phyloP scores from a whole-genome alignment of 495 filamentous ascomycete genomes.

The Tuber umbilicatum region DNA sequence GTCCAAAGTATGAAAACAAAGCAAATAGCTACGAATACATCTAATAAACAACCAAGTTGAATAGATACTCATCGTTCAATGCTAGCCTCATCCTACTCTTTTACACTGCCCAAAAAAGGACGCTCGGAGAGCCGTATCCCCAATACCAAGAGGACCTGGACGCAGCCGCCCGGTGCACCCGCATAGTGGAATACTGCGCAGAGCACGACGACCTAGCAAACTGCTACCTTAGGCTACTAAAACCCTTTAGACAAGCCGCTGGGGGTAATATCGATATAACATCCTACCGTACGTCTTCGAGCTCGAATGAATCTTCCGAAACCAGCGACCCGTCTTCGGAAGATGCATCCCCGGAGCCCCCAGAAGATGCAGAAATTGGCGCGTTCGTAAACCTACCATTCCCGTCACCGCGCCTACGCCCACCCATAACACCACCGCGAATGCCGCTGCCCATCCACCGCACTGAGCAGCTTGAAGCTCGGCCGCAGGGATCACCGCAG shows the following conservation, averaged over 20 bases:
- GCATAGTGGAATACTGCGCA: slow-evolving; percentile 12
- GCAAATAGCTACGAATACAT: background rate
- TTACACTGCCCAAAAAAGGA: slow-evolving; percentile 11
- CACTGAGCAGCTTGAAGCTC: background rate
- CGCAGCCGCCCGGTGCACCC: slow-evolving; percentile 7
- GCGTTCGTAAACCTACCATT: background rate
- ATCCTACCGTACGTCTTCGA: background rate
- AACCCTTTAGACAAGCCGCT: slow-evolving; percentile 11
- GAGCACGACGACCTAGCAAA: slow-evolving; percentile 10
- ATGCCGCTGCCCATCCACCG: background rate
- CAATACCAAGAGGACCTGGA: slow-evolving; percentile 10
- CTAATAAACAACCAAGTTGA: slow-evolving; percentile 2
- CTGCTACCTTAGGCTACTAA: slow-evolving; percentile 9
- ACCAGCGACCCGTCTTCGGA: background rate
- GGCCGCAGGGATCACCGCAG: background rate
- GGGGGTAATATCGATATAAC: background rate
- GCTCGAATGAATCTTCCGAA: background rate
- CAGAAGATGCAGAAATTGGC: background rate
- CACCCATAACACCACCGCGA: background rate
- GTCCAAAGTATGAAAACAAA: background rate
- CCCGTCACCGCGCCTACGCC: background rate
- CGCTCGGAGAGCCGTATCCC: slow-evolving; percentile 4
- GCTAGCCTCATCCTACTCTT: slow-evolving; percentile 15
- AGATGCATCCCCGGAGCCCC: background rate
- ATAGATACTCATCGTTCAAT: slow-evolving; percentile 19